Evolutionary conservation across 208 protist species (phyloP).

Genomic region (Naegleria gruberi): DNA sequence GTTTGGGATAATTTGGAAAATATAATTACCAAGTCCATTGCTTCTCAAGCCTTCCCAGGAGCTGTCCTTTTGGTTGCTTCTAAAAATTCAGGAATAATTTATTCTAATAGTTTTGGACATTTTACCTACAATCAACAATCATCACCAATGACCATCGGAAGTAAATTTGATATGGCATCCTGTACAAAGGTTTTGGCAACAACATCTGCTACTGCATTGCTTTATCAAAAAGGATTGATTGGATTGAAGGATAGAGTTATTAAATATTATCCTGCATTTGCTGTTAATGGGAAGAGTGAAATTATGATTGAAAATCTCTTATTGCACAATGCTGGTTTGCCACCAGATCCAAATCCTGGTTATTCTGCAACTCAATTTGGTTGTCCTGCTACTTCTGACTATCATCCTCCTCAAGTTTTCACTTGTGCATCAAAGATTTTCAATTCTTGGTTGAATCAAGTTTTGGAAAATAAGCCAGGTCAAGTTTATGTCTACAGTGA

Average conservation of each 20-base stretch:
- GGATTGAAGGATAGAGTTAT: conserved; percentile 35
- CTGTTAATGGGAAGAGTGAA: neutral
- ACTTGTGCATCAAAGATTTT: conserved; percentile 44
- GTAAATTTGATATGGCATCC: conserved; percentile 49
- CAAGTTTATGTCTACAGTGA: conserved; percentile 50
- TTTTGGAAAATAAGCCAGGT: conserved; percentile 40
- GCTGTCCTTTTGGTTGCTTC: neutral
- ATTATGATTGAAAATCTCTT: neutral
- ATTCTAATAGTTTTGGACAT: neutral
- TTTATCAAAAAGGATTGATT: conserved; percentile 51
- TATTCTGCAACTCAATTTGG: conserved; percentile 45
- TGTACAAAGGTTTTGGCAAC: conserved; percentile 41
- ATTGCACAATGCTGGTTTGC: conserved; percentile 49
- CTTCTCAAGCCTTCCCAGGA: neutral
- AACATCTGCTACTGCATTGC: conserved; percentile 42
- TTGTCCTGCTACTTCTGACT: conserved; percentile 35
- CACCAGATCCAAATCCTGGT: conserved; percentile 47
- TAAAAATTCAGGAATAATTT: neutral
- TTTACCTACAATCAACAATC: neutral
- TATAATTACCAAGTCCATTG: neutral
- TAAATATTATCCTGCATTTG: conserved; percentile 3
- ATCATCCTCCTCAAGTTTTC: conserved; percentile 42
- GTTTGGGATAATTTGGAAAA: neutral
- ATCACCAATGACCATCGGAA: conserved; percentile 23
- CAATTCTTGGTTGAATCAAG: conserved; percentile 38